Percentiles rank a stretch among this genome's conserved stretches.
Evolutionary conservation across 1,284 basidiomycete species (phyloP).

Genomic region (Baeospora myosura): DNA sequence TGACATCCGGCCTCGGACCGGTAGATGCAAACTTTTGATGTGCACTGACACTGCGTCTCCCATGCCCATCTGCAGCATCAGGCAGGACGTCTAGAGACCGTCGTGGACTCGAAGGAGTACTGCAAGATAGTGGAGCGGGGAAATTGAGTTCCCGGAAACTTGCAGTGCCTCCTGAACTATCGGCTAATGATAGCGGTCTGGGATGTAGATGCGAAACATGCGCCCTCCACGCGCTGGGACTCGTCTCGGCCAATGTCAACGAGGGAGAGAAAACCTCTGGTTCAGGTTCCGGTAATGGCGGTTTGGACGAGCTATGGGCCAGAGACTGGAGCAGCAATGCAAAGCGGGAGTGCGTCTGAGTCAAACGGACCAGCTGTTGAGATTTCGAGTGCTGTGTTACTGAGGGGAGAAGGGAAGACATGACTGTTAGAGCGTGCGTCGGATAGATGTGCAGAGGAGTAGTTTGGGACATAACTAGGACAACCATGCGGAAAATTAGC

Average conservation of each 20-base stretch:
- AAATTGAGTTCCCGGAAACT: constrained; percentile 5
- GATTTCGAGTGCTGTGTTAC: constrained; percentile 31
- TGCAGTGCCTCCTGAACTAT: neutral
- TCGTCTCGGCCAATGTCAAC: constrained; percentile 14
- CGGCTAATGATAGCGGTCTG: neutral
- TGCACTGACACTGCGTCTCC: neutral
- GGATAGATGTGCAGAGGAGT: constrained; percentile 52
- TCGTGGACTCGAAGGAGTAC: constrained; percentile 13
- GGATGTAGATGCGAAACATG: constrained; percentile 5
- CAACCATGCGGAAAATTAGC: constrained; percentile 7
- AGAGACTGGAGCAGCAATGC: constrained; percentile 65
- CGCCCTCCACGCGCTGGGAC: constrained; percentile 21
- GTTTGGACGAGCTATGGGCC: constrained; percentile 46
- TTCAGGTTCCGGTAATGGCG: constrained; percentile 39
- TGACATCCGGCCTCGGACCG: no score
- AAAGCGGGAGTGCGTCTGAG: constrained; percentile 63
- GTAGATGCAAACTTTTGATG: neutral
- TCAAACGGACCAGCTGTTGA: constrained; percentile 36
- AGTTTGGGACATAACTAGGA: constrained; percentile 53
- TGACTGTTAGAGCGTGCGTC: constrained; percentile 45
- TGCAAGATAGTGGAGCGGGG: constrained; percentile 11
- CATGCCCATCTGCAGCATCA: neutral
- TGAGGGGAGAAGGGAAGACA: constrained; percentile 32
- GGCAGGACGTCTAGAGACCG: no score
- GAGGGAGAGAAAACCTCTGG: neutral